Base-by-base conservation (phyloP, 805 yeast species). In the Candida schatavii region DNA sequence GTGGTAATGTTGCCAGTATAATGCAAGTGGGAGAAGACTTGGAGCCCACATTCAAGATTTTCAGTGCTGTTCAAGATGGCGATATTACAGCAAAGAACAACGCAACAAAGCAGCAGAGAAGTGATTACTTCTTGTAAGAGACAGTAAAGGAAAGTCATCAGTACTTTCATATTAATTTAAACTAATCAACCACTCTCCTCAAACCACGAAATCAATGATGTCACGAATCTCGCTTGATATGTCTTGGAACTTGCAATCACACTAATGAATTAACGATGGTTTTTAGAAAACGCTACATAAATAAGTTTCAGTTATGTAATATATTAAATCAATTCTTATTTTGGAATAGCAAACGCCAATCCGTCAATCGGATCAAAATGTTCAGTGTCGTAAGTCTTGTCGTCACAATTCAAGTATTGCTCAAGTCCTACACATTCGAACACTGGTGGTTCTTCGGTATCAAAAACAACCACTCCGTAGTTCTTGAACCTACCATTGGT, bases 1-100 rank as follows among this genome's bases (percentile, higher is more conserved):
- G 98, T 70, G 99, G 99, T 45, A 91, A 91, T 59, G 98, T 91
- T 39, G 99, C 99, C 23, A 85, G 95, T 74, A 97, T 91, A 14
- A 91, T 91, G 99, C 88, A 89, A 62, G 86, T 93, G 41, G 95
- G 84, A 54, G 96, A 88, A 49, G 83, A 83, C 51, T 70, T 86
- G 53, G 85, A 81, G 49, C 97, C 97, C 9, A 84, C 86, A 56
- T 93, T 93, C 69, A 87, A 88, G 59, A 93, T 93, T 18, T 93
- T 93, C 66, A 83, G 88, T 55, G 98, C 98, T 9, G 99, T 91
- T 35, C 95, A 93, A 47, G 97, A 88, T 61, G 95, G 88, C 31
- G 75, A 69, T 50, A 51, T 68, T 44, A 56, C 61, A 14, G 69
- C 62, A 5, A 69, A 69, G 47, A 62, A 65, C 45, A 68, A 60